phyloP scores from a whole-genome alignment of 2,329 filamentous ascomycete species.

The Aspergillus puulaauensis region DNA sequence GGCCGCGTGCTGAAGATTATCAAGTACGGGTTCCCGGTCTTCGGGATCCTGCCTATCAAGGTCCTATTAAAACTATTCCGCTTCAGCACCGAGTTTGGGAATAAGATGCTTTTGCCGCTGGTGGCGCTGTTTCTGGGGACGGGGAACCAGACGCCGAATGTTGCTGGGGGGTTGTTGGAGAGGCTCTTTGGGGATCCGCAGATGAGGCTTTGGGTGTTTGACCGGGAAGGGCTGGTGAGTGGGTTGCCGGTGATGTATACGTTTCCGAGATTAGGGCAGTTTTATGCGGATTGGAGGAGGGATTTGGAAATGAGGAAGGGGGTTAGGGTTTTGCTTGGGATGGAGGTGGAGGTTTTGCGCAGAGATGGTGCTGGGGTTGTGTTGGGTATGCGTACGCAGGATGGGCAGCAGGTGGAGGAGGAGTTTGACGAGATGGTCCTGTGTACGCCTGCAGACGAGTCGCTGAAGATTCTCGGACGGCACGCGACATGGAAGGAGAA shows the following conservation, averaged over 20 bases:
- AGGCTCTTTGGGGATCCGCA: conserved; percentile 59
- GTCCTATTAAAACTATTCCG: conserved; percentile 66
- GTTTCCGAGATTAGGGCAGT: conserved; percentile 58
- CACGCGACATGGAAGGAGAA: conserved; percentile 61
- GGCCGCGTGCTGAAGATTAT: conserved; percentile 56
- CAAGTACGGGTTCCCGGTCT: conserved; percentile 55
- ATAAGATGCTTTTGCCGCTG: conserved; percentile 70
- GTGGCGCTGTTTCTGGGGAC: conserved; percentile 73
- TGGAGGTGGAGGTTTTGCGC: conserved; percentile 41
- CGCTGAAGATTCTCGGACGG: conserved; percentile 53
- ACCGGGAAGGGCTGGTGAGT: conserved; percentile 53
- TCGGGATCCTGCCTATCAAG: conserved; percentile 60
- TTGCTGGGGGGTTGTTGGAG: conserved; percentile 67
- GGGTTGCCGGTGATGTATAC: conserved; percentile 60
- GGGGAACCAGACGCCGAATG: conserved; percentile 71
- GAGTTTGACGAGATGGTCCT: conserved; percentile 59
- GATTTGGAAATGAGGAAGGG: conserved; percentile 50
- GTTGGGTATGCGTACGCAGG: conserved; percentile 27
- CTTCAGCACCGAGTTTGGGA: conserved; percentile 68
- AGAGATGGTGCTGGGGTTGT: conserved; percentile 53
- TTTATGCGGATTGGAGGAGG: conserved; percentile 57
- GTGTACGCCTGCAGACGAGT: conserved; percentile 56
- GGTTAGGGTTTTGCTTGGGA: conserved; percentile 53
- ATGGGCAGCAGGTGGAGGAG: conserved; percentile 18
- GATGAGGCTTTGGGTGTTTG: conserved; percentile 62